These are phyloP conservation scores for Calonectria leucothoes DNA, from an alignment of 2,329 filamentous ascomycete species.

Conservation along the genomic window DNA sequence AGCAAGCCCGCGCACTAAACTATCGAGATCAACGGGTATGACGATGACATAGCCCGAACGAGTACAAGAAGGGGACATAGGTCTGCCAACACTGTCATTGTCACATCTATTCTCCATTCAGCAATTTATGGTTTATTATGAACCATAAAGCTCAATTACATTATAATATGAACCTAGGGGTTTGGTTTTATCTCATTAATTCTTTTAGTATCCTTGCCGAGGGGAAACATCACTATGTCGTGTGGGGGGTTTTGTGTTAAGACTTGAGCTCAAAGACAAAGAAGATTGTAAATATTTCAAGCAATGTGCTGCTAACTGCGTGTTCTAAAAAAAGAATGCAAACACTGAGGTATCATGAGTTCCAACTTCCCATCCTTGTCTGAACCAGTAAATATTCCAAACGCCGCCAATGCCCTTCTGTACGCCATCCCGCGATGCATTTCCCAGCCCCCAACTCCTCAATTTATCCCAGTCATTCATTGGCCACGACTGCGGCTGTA, in stretches of 20 bases:
- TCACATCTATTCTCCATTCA: no score
- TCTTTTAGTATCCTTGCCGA: no score
- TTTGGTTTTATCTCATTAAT: no score
- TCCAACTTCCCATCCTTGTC: not conserved
- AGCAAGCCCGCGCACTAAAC: not conserved
- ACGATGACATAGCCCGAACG: no score
- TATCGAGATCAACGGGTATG: not conserved
- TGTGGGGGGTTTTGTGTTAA: no score
- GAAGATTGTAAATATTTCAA: not conserved
- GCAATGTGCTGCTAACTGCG: no score
- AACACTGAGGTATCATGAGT: not conserved
- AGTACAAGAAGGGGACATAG: no score
- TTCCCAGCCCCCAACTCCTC: not conserved
- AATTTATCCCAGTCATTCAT: not conserved
- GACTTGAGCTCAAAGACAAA: not conserved
- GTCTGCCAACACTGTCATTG: no score
- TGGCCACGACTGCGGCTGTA: constrained; percentile 22
- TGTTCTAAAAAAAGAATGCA: not conserved
- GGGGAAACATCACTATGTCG: no score
- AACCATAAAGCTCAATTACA: no score
- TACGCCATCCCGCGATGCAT: not conserved
- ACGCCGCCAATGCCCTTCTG: not conserved
- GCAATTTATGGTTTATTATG: no score
- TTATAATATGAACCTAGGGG: no score
- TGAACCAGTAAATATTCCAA: not conserved